These are phyloP conservation scores for Colletotrichum brevisporum DNA, from an alignment of 2,329 filamentous ascomycete species.

Conservation along the genomic window DNA sequence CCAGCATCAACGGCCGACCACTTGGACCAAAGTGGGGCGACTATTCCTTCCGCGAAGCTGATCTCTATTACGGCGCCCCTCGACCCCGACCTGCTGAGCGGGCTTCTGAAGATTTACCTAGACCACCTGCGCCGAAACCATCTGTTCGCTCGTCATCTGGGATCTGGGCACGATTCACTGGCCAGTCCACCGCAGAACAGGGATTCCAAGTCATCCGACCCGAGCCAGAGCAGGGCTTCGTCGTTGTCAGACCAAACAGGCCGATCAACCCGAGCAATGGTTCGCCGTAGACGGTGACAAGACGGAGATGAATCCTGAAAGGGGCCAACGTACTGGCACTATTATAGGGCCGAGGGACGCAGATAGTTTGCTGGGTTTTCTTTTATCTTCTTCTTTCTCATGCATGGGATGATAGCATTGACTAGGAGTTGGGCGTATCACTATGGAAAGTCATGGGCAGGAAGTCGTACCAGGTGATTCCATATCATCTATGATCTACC, in stretches of 20 bases:
- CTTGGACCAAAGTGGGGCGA: slow-evolving; percentile 48
- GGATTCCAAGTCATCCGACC: slow-evolving; percentile 26
- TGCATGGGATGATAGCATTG: neutral
- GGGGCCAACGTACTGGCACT: too few relatives aligned
- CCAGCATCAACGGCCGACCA: slow-evolving; percentile 13
- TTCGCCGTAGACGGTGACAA: neutral
- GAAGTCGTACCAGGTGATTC: too few relatives aligned
- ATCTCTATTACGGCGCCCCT: slow-evolving; percentile 49
- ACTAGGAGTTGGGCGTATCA: too few relatives aligned
- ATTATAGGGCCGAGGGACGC: too few relatives aligned
- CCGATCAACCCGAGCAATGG: slow-evolving; percentile 8
- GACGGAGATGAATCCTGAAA: neutral
- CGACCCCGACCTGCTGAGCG: neutral
- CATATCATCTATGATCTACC: too few relatives aligned
- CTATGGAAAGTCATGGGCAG: too few relatives aligned
- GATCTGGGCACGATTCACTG: slow-evolving; percentile 30
- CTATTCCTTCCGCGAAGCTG: slow-evolving; percentile 54
- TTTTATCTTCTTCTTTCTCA: too few relatives aligned
- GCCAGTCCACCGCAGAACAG: slow-evolving; percentile 10
- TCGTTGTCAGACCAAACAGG: slow-evolving; percentile 23
- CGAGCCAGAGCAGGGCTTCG: slow-evolving; percentile 19
- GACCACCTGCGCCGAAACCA: neutral
- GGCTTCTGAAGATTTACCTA: slow-evolving; percentile 23
- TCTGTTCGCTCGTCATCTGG: slow-evolving; percentile 28
- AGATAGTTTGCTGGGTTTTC: too few relatives aligned